Base-by-base conservation (phyloP, 148 eudicot species). In the Chenopodium formosanum region DNA sequence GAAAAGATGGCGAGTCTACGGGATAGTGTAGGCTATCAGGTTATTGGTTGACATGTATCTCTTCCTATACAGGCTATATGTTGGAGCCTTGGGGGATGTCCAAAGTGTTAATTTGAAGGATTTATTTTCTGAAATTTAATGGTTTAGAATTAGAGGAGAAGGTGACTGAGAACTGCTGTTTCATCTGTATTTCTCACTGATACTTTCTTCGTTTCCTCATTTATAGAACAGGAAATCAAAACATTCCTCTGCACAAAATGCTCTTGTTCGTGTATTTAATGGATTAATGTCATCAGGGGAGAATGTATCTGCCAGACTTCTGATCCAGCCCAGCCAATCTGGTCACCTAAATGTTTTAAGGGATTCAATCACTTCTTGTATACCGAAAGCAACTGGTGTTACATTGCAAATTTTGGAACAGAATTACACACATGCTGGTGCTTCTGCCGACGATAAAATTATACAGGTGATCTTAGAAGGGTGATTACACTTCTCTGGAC, bases 201-300 rank as follows among this genome's bases (percentile, higher is more conserved):
- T 52, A 31, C 62, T 17, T 22, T 69, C 6, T 27, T 34, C 58
- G 56, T 52, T 53, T 63, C 73, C 25, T 74, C 76, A 53, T 48
- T 77, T 83, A 79, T 78, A 89, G 93, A 83, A 74, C 82, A 81
- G 67, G 79, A 69, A 84, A 70, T 81, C 86, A 47, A 73, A 78
- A 6, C 75, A 76, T 77, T 89, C 90, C n/a, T 82, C 87, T 81
- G 88, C 93, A 46, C 93, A 90, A 84, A 71, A 80, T 84, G 93
- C 91, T 77, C 23, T 82, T 65, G 34, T 88, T 70, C 88, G 87
- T 73, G 88, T 89, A 77, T 88, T 90, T 22, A 78, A 76, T 32
- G 86, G 82, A 20, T 14, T 31, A 23, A 77, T 75, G 56, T 69
- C 86, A 75, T 74, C 82, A 69, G 76, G 47, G 66, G 78, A 80